Percentiles rank a stretch among this genome's conserved stretches.
These are phyloP conservation scores for Sclerotinia sclerotiorum DNA, from an alignment of 2,329 filamentous ascomycete species.

Conservation along the genomic window DNA sequence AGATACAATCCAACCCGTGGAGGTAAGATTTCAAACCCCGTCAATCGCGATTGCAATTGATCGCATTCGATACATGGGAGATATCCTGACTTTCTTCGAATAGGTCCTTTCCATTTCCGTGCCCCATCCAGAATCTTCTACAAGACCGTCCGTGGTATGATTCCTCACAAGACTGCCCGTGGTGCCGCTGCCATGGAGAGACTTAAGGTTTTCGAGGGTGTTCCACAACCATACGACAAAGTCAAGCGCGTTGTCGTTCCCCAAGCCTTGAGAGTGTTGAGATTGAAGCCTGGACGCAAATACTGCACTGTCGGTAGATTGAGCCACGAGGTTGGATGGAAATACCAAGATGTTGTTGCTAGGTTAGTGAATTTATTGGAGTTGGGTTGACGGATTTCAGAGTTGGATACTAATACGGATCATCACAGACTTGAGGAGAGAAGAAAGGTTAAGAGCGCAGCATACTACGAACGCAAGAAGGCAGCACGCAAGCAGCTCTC, in stretches of 20 bases:
- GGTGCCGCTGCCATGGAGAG: slow-evolving; percentile 95
- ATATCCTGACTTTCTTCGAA: slow-evolving; percentile 40
- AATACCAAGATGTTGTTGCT: slow-evolving; percentile 99
- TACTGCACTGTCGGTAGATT: slow-evolving; percentile 99
- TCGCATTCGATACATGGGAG: slow-evolving; percentile 16
- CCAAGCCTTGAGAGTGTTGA: slow-evolving; percentile 93
- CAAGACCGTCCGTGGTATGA: slow-evolving; percentile 99
- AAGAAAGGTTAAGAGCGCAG: slow-evolving; percentile 98
- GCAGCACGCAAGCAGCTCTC: slow-evolving; percentile 83
- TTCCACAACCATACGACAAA: slow-evolving; percentile 98
- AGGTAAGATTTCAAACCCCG: slow-evolving; percentile 59
- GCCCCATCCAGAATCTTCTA: slow-evolving; percentile 99
- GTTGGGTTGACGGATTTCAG: not conserved
- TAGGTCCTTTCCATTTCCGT: slow-evolving; percentile 99
- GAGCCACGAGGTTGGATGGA: slow-evolving; percentile 99
- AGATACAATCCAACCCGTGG: slow-evolving; percentile 99
- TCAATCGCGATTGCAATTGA: slow-evolving; percentile 21
- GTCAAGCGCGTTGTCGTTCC: slow-evolving; percentile 99
- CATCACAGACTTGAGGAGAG: slow-evolving; percentile 86
- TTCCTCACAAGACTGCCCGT: slow-evolving; percentile 99
- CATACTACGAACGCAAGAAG: slow-evolving; percentile 99
- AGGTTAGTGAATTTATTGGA: slow-evolving; percentile 63
- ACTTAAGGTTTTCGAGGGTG: slow-evolving; percentile 99
- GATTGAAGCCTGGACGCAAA: slow-evolving; percentile 98
- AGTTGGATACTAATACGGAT: slow-evolving; percentile 30